These are phyloP conservation scores for Saccharomycopsis schoenii DNA, from an alignment of 805 yeast species.

Conservation along the genomic window DNA sequence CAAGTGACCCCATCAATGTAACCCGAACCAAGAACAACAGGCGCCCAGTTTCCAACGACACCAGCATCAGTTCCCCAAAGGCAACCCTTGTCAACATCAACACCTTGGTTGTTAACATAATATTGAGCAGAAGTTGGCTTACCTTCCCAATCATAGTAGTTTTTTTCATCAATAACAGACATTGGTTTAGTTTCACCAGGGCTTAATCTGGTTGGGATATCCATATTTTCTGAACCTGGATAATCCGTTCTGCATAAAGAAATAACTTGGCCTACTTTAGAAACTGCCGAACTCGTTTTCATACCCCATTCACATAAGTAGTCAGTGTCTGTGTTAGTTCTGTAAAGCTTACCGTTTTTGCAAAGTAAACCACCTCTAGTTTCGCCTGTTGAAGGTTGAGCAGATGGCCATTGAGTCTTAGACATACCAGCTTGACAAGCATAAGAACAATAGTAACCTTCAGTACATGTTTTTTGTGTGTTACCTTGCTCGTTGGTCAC, in stretches of 20 bases:
- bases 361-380: slow-evolving; percentile 91
- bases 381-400: slow-evolving; percentile 81
- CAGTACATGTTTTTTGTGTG: slow-evolving; percentile 66
- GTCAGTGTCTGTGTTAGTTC: slow-evolving; percentile 55
- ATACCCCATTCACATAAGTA: slow-evolving; percentile 79
- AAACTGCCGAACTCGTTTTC: slow-evolving; percentile 43
- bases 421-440: slow-evolving; percentile 99
- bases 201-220: slow-evolving; percentile 72
- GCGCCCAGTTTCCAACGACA: slow-evolving; percentile 92
- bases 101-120: slow-evolving; percentile 96
- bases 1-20: slow-evolving; percentile 48
- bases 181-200: slow-evolving; percentile 58
- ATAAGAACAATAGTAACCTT: slow-evolving; percentile 92
- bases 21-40: slow-evolving; percentile 72
- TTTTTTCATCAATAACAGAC: slow-evolving; percentile 68
- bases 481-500: slow-evolving; percentile 44
- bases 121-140: slow-evolving; percentile 85
- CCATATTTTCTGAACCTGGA: slow-evolving; percentile 99
- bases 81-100: slow-evolving; percentile 82
- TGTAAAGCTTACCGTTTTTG: slow-evolving; percentile 73
- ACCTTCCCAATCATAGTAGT: slow-evolving; percentile 78
- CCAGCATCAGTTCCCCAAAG: slow-evolving; percentile 79
- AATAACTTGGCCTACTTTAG: slow-evolving; percentile 51
- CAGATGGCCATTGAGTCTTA: slow-evolving; percentile 93
- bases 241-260: slow-evolving; percentile 97